Conservation (phyloP, 106 monocot genomes). For the Agapanthus africanus region DNA sequence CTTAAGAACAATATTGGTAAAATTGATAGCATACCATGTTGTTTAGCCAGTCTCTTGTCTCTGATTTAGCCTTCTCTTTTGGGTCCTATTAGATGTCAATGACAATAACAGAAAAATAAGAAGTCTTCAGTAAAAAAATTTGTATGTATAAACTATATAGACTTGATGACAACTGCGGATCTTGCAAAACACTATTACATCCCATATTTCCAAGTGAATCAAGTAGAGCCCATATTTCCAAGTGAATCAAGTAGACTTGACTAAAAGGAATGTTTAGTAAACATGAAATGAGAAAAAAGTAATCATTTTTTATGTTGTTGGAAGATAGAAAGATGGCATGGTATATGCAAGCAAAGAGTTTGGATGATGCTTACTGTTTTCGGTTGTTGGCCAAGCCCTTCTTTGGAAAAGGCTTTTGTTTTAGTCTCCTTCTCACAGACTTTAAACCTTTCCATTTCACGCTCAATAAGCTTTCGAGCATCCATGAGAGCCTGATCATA, state of each 20-base stretch:
- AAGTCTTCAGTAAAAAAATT: neutral
- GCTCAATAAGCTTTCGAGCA: slow-evolving; percentile 95
- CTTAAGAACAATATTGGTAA: neutral
- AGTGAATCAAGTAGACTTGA: neutral
- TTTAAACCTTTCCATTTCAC: slow-evolving; percentile 99
- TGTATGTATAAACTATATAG: too few species aligned
- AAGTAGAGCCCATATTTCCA: too few species aligned
- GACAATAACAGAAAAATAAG: neutral
- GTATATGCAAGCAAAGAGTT: neutral
- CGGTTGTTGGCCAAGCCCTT: slow-evolving; percentile 96
- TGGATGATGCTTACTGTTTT: slow-evolving; percentile 68
- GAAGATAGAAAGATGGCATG: neutral
- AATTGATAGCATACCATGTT: slow-evolving; percentile 49
- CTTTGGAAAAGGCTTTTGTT: slow-evolving; percentile 99
- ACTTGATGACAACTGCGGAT: neutral
- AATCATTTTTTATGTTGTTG: neutral
- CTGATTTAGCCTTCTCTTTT: slow-evolving; percentile 96
- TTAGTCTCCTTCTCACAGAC: slow-evolving; percentile 99
- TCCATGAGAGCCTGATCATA: slow-evolving; percentile 99
- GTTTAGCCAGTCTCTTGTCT: slow-evolving; percentile 97
- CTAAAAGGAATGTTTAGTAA: neutral
- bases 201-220: neutral
- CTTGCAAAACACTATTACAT: neutral
- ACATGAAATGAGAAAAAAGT: neutral
- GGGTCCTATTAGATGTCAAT: slow-evolving; percentile 56